These are phyloP conservation scores for Volvox africanus DNA, from an alignment of 139 green algal genomes.

Conservation along the genomic window DNA sequence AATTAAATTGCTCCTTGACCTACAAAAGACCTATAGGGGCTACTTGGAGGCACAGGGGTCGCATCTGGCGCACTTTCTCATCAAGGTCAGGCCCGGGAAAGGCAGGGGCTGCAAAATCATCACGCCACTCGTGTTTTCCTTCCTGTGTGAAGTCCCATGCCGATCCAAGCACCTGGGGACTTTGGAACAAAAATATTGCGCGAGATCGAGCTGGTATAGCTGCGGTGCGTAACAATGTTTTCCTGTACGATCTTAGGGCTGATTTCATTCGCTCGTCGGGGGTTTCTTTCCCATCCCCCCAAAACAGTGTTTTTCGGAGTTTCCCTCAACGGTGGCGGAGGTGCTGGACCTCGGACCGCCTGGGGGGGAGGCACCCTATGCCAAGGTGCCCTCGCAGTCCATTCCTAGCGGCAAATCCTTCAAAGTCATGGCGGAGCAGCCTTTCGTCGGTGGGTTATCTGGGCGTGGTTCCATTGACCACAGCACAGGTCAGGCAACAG, in stretches of 20 bases:
- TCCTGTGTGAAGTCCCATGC: background rate
- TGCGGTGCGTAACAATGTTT: no score
- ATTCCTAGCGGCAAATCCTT: slow-evolving; percentile 74
- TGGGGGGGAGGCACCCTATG: slow-evolving; percentile 50
- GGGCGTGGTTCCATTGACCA: background rate
- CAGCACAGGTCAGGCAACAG: no score
- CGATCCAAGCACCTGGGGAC: no score
- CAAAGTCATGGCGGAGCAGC: slow-evolving; percentile 91
- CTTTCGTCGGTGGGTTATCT: slow-evolving; percentile 74
- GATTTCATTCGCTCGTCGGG: no score
- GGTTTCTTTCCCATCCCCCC: no score
- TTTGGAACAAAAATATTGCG: no score
- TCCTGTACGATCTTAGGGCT: no score
- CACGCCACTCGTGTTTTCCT: background rate
- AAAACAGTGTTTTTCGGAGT: slow-evolving; percentile 64
- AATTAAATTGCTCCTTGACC: slow-evolving; percentile 87
- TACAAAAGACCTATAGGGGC: slow-evolving; percentile 88
- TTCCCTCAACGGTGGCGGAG: slow-evolving; percentile 53
- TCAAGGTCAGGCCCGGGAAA: slow-evolving; percentile 59
- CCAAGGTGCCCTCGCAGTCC: slow-evolving; percentile 42
- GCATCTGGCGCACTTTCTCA: slow-evolving; percentile 88
- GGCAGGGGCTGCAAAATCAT: background rate
- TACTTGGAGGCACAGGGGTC: slow-evolving; percentile 72
- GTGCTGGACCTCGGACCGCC: slow-evolving; percentile 41
- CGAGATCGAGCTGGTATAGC: no score